Evolutionary conservation across 805 yeast species (phyloP), one percentile per base, ranked within the genome.

Genomic region (Kluyveromyces dobzhanskii): DNA sequence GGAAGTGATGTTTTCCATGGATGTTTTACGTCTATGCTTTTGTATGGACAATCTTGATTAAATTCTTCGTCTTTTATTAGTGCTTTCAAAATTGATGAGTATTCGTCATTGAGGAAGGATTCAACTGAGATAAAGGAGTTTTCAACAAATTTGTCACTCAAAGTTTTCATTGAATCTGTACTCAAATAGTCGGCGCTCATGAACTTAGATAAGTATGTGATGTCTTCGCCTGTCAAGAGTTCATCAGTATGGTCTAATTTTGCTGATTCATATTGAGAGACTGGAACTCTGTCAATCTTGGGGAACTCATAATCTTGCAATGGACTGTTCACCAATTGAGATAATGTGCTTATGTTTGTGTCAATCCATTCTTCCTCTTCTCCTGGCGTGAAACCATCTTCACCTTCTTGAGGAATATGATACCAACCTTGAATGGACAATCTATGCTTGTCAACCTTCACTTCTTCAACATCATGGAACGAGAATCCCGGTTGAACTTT

Each of bases 401-500:
- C 99, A 8, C 95, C 97, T 9, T 65, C 66, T 57, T 92, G 97
- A 3, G 99, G 99, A 38, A 88, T 85, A 60, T 92, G 99, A 57
- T 90, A 94, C 99, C 99, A 94, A 1, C 99, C 99, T 54, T 92
- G 96, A 44, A 92, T 85, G 0, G 95, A 85, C 26, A 92, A 66
- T 54, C 99, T 72, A 46, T 87, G 94, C 55, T 81, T 85, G 54
- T 88, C 95, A 1, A 80, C 95, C 44, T 80, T 73, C 1, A 94
- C 98, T 59, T 92, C 98, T 63, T 94, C 97, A 10, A 92, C 99
- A 52, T 94, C 98, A 59, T 92, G 99, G 71, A 92, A 92, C 2
- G 95, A 84, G 35, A 81, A 73, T 0, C 98, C 99, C 0, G 98
- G 99, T 56, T 87, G 92, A 11, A 92, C 97, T 4, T 83, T 81